These are phyloP conservation scores for Umbellularia californica DNA, from an alignment of 164 flowering plant genomes.

Conservation along the genomic window DNA sequence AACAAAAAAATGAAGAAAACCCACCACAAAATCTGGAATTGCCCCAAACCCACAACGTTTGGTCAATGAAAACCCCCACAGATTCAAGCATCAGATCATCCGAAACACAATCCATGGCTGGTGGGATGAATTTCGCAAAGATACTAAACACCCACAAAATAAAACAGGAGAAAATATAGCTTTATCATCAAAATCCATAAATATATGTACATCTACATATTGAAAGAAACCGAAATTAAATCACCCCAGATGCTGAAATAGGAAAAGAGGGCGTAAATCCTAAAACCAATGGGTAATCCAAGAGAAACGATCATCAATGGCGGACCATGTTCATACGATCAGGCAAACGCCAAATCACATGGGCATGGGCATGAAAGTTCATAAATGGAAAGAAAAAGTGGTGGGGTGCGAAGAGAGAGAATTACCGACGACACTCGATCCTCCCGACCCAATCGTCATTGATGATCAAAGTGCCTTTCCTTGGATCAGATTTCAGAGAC, in stretches of 20 bases:
- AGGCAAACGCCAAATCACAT: not conserved
- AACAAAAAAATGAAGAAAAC: no score
- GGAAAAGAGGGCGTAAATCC: not conserved
- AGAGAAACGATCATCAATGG: not conserved
- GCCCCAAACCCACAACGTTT: no score
- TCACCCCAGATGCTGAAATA: not conserved
- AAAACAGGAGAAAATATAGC: no score
- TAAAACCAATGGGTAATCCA: not conserved
- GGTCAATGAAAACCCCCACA: no score
- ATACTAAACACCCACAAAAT: not conserved
- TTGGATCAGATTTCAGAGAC: constrained; percentile 1
- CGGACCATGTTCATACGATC: not conserved
- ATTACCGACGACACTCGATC: constrained; percentile 82
- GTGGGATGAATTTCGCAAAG: not conserved
- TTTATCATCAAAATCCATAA: not conserved
- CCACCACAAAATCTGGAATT: no score
- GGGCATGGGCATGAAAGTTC: no score
- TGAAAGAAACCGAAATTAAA: not conserved
- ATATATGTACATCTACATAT: no score
- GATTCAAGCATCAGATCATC: no score
- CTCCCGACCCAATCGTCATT: constrained; percentile 85
- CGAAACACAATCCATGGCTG: not conserved
- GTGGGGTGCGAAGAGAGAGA: not conserved
- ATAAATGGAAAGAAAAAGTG: not conserved
- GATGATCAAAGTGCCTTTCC: constrained; percentile 8